These are phyloP conservation scores for Sphagnum fallax DNA, from an alignment of 228 moss, liverwort and hornwort species.

Conservation along the genomic window DNA sequence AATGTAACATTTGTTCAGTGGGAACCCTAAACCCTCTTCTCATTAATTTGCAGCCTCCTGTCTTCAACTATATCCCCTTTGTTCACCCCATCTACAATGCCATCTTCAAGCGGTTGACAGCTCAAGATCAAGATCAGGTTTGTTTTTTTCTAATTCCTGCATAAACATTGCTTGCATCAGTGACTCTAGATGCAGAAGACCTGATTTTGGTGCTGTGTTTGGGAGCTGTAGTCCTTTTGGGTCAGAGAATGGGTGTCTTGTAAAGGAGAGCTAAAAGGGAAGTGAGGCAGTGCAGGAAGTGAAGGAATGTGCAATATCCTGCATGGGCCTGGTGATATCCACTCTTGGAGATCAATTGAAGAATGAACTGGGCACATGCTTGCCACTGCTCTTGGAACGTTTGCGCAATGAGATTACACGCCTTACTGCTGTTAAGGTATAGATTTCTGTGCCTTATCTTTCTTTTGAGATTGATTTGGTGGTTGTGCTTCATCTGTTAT, in stretches of 20 bases:
- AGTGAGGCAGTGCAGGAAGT: constrained; percentile 64
- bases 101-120: constrained; percentile 93
- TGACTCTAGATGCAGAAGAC: no score
- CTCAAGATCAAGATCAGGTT: constrained; percentile 99
- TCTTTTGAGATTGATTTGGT: no score
- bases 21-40: no score
- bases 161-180: no score
- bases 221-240: no score
- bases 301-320: constrained; percentile 98
- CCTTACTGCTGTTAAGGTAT: constrained; percentile 96
- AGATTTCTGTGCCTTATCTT: neutral
- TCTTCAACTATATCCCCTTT: constrained; percentile 88
- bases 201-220: no score
- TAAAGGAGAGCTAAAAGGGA: constrained; percentile 3
- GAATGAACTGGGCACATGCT: constrained; percentile 86
- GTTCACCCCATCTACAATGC: constrained; percentile 90
- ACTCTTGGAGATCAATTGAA: constrained; percentile 95
- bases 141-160: constrained; percentile 8
- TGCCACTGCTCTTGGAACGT: constrained; percentile 86
- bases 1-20: no score
- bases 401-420: constrained; percentile 98
- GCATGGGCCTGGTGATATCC: constrained; percentile 97
- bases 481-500: no score
- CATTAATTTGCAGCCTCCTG: constrained; percentile 44
- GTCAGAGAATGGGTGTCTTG: no score